These are phyloP conservation scores for Sisymbrium irio DNA, from an alignment of 345 rosid genomes.

Conservation along the genomic window DNA sequence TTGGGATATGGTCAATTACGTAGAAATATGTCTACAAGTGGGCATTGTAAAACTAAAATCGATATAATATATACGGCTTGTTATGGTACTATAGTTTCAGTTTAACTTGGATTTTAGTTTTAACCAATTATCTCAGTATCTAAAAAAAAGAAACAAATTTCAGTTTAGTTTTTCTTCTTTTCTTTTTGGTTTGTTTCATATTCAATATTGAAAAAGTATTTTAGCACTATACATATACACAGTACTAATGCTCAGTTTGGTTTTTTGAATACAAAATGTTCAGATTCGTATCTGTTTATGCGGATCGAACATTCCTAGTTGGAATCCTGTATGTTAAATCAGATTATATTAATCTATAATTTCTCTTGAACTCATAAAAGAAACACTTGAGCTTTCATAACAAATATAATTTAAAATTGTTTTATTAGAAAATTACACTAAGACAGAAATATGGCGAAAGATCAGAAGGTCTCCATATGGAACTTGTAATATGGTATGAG, in stretches of 20 bases:
- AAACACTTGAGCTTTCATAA: not conserved
- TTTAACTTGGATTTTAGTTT: no score
- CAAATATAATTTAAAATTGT: not conserved
- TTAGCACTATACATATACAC: not conserved
- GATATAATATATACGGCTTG: no score
- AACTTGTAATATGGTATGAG: no score
- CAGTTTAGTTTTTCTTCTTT: no score
- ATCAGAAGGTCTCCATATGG: no score
- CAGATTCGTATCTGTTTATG: not conserved
- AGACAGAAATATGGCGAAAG: no score
- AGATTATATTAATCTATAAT: not conserved
- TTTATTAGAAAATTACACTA: no score
- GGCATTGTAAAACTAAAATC: not conserved
- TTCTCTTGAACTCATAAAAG: not conserved
- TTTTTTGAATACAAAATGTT: not conserved
- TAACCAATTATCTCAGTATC: no score
- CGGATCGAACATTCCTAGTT: not conserved
- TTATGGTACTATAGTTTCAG: no score
- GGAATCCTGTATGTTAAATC: not conserved
- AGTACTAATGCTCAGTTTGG: not conserved
- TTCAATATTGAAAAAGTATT: no score
- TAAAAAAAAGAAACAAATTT: no score
- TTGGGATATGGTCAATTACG: not conserved
- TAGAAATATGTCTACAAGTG: not conserved
- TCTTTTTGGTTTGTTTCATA: no score